Evolutionary conservation across 495 filamentous ascomycete species (phyloP).

Genomic region (Annulohypoxylon maeteangense): DNA sequence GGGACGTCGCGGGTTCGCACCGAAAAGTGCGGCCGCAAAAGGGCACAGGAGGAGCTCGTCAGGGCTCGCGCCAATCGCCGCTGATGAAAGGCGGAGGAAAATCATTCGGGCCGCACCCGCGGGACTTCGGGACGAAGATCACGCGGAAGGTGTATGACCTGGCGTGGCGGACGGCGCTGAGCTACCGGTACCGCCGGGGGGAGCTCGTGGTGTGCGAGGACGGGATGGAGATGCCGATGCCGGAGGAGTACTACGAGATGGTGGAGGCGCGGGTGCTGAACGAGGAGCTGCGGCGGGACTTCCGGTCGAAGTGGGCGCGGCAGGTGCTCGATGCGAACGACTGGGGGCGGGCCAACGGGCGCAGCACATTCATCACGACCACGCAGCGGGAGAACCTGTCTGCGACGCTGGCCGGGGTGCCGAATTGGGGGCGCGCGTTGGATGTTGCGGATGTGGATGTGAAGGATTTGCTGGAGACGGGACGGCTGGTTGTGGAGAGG

Average conservation of each 20-base stretch:
- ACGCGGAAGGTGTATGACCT: conserved; percentile 93
- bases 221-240: conserved; percentile 68
- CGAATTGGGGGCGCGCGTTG: conserved; percentile 74
- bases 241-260: conserved; percentile 51
- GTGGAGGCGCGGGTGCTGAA: conserved; percentile 41
- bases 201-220: conserved; percentile 87
- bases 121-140: conserved; percentile 86
- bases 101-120: conserved; percentile 82
- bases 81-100: conserved; percentile 88
- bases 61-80: conserved; percentile 83
- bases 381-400: conserved; percentile 64
- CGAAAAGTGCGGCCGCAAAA: conserved; percentile 86
- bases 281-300: conserved; percentile 54
- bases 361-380: conserved; percentile 81
- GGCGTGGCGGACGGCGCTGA: conserved; percentile 94
- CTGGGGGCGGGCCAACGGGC: conserved; percentile 78
- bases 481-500: conserved; percentile 87
- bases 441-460: conserved; percentile 84
- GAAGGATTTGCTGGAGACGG: conserved; percentile 88
- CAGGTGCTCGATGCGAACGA: conserved; percentile 74
- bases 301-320: conserved; percentile 67
- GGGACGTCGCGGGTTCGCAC: conserved; percentile 82
- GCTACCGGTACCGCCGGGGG: conserved; percentile 85
- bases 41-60: conserved; percentile 80
- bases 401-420: conserved; percentile 66